phyloP scores from a whole-genome alignment of 176 grass and related monocot species.

The Puya raimondii region DNA sequence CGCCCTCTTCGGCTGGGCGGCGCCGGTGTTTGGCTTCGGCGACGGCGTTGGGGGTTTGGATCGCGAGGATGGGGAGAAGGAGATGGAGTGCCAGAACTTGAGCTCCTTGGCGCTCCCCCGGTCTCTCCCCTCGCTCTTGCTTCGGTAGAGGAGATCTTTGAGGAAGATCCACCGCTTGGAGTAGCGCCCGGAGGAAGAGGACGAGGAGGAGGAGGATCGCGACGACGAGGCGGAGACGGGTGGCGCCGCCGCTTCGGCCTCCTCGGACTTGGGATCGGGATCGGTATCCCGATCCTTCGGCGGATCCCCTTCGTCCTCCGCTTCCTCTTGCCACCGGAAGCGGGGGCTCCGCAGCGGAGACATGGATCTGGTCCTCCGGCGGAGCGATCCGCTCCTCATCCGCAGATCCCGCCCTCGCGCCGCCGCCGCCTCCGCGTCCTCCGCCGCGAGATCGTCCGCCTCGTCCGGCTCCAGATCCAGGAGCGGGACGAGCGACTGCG shows the following conservation, averaged over 20 bases:
- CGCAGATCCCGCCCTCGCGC: neutral
- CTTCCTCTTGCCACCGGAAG: conserved; percentile 10
- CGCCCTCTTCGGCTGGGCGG: neutral
- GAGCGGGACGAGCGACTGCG: neutral
- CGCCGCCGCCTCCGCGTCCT: neutral
- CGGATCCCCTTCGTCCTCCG: neutral
- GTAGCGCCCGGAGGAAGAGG: conserved; percentile 44
- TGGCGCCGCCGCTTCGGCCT: conserved; percentile 6
- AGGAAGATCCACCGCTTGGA: conserved; percentile 79
- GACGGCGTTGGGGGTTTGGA: conserved; percentile 20
- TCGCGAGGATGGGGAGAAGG: conserved; percentile 39
- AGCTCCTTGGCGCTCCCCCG: conserved; percentile 24
- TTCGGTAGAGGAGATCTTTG: conserved; percentile 90
- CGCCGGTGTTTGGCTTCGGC: neutral
- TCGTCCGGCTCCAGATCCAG: neutral
- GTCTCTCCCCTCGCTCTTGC: conserved; percentile 76
- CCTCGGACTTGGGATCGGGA: neutral
- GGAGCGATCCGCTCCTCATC: conserved; percentile 8
- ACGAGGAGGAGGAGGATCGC: conserved; percentile 32
- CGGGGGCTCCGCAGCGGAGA: conserved; percentile 16
- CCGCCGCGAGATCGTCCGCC: neutral
- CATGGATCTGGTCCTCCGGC: conserved; percentile 29
- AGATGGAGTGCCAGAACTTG: conserved; percentile 49
- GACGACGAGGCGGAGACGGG: conserved; percentile 51
- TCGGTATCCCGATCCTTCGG: neutral